These are phyloP conservation scores for Balakata baccata DNA, from an alignment of 345 rosid species.

Conservation along the genomic window DNA sequence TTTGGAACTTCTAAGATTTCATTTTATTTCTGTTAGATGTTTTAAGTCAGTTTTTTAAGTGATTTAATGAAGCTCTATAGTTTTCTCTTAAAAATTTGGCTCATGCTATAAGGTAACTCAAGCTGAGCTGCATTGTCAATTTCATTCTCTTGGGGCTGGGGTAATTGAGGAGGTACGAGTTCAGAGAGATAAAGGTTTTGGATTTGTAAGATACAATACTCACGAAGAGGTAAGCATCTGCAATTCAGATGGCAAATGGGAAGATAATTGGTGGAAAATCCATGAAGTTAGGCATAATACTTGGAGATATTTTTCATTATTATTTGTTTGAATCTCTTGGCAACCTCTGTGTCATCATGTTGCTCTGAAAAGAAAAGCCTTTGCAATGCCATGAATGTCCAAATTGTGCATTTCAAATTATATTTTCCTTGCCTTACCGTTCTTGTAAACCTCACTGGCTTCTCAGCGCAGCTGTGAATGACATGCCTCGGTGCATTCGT, in stretches of 20 bases:
- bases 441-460: not conserved
- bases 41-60: not conserved
- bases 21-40: not conserved
- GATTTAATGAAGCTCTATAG: not conserved
- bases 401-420: not conserved
- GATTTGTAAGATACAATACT: slow-evolving; percentile 50
- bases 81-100: slow-evolving; percentile 6
- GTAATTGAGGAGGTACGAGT: slow-evolving; percentile 48
- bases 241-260: slow-evolving; percentile 42
- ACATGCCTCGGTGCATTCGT: not conserved
- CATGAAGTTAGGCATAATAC: slow-evolving; percentile 33
- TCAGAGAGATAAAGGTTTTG: slow-evolving; percentile 57
- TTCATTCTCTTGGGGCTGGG: slow-evolving; percentile 49
- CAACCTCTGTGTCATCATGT: not conserved
- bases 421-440: not conserved
- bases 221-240: slow-evolving; percentile 47
- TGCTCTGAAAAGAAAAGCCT: not conserved
- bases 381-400: not conserved
- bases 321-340: not conserved
- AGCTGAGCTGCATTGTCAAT: slow-evolving; percentile 50
- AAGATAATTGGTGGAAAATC: slow-evolving; percentile 42
- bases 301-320: not conserved
- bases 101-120: slow-evolving; percentile 35
- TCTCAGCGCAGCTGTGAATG: not conserved
- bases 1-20: not conserved